Percentiles rank a stretch among this genome's conserved stretches.
Evolutionary conservation across 2,329 filamentous ascomycete species (phyloP).

Genomic region (Neopestalotiopsis sp.): DNA sequence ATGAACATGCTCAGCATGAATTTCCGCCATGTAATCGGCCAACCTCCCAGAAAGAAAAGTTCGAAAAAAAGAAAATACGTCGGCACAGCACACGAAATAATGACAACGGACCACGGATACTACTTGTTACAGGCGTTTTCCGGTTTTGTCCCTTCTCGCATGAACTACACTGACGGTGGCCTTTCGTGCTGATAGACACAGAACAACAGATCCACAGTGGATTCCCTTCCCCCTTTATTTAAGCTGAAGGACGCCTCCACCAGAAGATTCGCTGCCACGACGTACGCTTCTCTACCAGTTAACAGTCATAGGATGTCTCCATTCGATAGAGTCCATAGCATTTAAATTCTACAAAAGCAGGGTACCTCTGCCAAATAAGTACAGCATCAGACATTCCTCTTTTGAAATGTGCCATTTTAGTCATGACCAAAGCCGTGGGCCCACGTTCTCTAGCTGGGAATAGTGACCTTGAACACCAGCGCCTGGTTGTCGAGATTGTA

Average conservation of each 20-base stretch:
- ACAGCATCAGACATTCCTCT: background rate
- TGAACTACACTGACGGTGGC: slow-evolving; percentile 15
- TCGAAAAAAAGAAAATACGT: background rate
- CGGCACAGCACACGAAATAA: background rate
- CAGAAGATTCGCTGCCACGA: background rate
- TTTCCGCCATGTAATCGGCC: background rate
- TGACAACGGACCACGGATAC: background rate
- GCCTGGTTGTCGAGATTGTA: slow-evolving; percentile 67
- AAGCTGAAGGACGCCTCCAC: too few relatives aligned
- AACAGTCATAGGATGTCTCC: slow-evolving; percentile 1
- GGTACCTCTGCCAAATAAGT: background rate
- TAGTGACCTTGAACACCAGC: slow-evolving; percentile 64
- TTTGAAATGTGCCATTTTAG: background rate
- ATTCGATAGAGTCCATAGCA: slow-evolving; percentile 5
- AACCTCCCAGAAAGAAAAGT: background rate
- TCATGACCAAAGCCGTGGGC: background rate
- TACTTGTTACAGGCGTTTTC: slow-evolving; percentile 9
- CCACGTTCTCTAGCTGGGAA: slow-evolving; percentile 29
- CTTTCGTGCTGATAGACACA: slow-evolving; percentile 17
- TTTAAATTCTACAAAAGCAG: slow-evolving; percentile 1
- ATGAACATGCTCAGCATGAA: background rate
- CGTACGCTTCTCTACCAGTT: background rate
- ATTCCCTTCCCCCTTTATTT: background rate
- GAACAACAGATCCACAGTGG: slow-evolving; percentile 11
- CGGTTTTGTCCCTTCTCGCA: slow-evolving; percentile 18